Evolutionary conservation across 768 basidiomycete species (phyloP), one percentile per base, ranked within the genome.

Genomic region (Tulasnella sp.): DNA sequence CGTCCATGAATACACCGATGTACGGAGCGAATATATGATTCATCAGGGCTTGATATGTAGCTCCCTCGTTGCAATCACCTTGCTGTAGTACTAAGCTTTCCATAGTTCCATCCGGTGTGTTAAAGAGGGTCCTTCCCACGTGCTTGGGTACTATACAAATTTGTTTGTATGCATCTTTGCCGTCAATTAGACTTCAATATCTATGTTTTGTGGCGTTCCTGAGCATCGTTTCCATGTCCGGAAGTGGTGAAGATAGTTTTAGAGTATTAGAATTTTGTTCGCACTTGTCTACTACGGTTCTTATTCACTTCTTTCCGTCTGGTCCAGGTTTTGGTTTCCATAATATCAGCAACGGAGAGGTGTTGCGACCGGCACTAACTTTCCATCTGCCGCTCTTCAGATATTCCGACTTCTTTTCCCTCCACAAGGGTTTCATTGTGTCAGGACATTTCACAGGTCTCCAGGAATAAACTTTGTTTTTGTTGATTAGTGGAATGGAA

Each of bases 1-100:
- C 82, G 74, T 87, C 84, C 71, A 85, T 85, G 68, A 86, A 83
- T 1, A 80, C 79, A 0, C 86, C 85, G 34, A 88, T 82, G 12
- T 80, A 79, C 0, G 81, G 77, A 0, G 78, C 67, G 0, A 88
- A 79, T 0, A 85, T 84, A 3, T 77, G 72, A 3, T 81, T 84
- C 69, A 86, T 83, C 0, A 82, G 77, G 0, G 80, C 75, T 38
- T 85, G 84, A 64, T 85, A 84, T 0, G 83, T 83, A 0, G 83
- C 77, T 0, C 82, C 84, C 0, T 83, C 81, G 74, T 85, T 86
- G 64, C 75, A 75, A 40, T 78, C 76, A 1, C 78, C 79, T 64
- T 77, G 78, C 75, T 71, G 79, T 79, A 74, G 17, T 36, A 74
- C 73, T 5, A 74, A 36, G 34, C 73, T 74, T 64, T 74, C 73